Evolutionary conservation across 2,329 filamentous ascomycete genomes (phyloP), one percentile per base, ranked within the genome.

Genomic region (Clonostachys byssicola): DNA sequence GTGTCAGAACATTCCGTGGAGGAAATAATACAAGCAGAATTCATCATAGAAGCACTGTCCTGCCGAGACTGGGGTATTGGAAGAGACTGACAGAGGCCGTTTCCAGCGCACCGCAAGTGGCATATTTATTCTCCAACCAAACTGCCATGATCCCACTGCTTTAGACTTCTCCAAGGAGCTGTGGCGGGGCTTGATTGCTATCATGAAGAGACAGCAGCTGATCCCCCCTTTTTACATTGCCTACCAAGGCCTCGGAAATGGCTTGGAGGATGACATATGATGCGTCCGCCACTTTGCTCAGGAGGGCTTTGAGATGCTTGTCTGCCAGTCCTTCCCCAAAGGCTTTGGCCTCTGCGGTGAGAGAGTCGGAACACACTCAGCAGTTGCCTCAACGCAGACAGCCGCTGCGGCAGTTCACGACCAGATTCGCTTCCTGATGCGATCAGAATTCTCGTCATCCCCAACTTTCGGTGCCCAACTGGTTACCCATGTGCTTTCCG

Each of bases 261-360:
- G 61, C 0, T 35, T 68, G 5, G 60, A 64, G 1, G 59, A 65
- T 14, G 65, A 68, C 41, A 59, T 60, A 4, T 62, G 54, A 23
- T 54, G 54, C 2, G 52, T 67, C 4, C 55, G 57, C 1, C 43
- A 57, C 46, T 62, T 60, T 39, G 40, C 52, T 49, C 40, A 49
- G 48, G n/a, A 43, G 44, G 58, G 58, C 5, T 49, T 62, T 18
- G 64, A 67, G 47, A 49, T 64, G 33, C 43, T 65, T 5, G 59
- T 63, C 6, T 62, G 59, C 40, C 66, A 68, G 52, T 66, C 63
- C 0, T 67, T 68, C 45, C 61, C 64, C n/a, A 69, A 69, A 55
- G 68, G 66, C 48, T 65, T 69, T 50, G 66, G 56, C 0, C 44
- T 68, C 2, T 68, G 68, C 43, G 63, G 65, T 2, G 63, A 69